phyloP scores from a whole-genome alignment of 2,329 filamentous ascomycete genomes.

The Clathrospora elynae region DNA sequence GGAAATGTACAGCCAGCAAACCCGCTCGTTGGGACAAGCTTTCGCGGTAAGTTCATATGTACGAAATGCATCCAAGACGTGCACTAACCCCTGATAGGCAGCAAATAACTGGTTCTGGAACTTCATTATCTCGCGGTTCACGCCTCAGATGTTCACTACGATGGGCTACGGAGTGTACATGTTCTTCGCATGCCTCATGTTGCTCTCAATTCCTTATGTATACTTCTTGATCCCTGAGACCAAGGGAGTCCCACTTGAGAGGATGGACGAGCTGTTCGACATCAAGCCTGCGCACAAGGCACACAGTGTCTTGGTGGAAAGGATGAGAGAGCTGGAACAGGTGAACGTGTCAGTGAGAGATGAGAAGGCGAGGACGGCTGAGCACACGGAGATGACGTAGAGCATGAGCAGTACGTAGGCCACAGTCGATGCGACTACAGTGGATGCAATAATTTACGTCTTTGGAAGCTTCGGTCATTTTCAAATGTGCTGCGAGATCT shows the following conservation, averaged over 20 bases:
- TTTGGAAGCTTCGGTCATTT: too few relatives aligned
- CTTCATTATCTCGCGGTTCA: conserved; percentile 71
- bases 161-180: conserved; percentile 55
- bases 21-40: conserved; percentile 64
- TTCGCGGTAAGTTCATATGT: conserved; percentile 1
- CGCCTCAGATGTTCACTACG: conserved; percentile 65
- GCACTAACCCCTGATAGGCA: conserved; percentile 60
- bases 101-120: conserved; percentile 76
- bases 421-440: too few relatives aligned
- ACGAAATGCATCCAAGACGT: background rate
- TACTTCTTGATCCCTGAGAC: conserved; percentile 51
- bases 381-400: conserved; percentile 17
- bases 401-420: background rate
- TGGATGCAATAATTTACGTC: too few relatives aligned
- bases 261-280: conserved; percentile 56
- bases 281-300: conserved; percentile 51
- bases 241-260: conserved; percentile 54
- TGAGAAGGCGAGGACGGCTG: conserved; percentile 45
- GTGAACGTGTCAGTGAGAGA: conserved; percentile 26
- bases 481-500: too few relatives aligned
- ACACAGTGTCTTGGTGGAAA: conserved; percentile 48
- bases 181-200: conserved; percentile 57
- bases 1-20: conserved; percentile 76
- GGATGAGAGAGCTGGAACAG: conserved; percentile 47
- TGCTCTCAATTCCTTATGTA: conserved; percentile 49